Conservation (phyloP, 2,329 filamentous ascomycete species). For the Bipolaris oryzae region DNA sequence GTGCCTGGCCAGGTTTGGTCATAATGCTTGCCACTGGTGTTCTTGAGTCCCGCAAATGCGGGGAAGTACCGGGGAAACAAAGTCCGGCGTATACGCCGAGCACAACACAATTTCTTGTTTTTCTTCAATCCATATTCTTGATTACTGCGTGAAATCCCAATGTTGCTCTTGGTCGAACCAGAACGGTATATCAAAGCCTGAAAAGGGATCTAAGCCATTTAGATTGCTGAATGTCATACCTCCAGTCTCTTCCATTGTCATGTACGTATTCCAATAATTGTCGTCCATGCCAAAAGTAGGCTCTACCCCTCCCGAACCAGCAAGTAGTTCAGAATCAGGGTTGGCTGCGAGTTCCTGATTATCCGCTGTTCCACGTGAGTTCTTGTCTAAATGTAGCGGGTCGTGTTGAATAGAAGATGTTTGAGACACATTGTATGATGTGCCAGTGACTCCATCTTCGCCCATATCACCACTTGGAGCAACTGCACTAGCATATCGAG, state of each 20-base stretch:
- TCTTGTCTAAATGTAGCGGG: background rate
- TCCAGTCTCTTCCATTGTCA: constrained; percentile 4
- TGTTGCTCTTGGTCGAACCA: constrained; percentile 46
- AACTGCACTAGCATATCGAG: background rate
- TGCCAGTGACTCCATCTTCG: background rate
- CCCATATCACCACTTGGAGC: background rate
- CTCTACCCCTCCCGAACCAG: background rate
- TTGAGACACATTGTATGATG: background rate
- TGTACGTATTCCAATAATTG: constrained; percentile 18
- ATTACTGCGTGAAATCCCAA: constrained; percentile 28
- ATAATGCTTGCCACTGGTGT: constrained; percentile 3
- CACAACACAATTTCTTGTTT: too few relatives aligned
- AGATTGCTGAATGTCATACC: background rate
- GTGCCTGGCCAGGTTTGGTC: background rate
- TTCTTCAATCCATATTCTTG: too few relatives aligned
- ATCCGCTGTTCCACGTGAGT: background rate
- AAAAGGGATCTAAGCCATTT: constrained; percentile 34
- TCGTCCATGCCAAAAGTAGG: background rate
- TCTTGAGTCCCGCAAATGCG: constrained; percentile 14
- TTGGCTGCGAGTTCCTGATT: too few relatives aligned
- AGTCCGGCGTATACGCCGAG: background rate
- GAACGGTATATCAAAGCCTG: constrained; percentile 46
- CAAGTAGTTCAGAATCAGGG: background rate
- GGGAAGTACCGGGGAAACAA: constrained; percentile 23
- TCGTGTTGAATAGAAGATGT: background rate